Evolutionary conservation across 140 eudicot genomes (phyloP).

Genomic region (Senecio squalidus): DNA sequence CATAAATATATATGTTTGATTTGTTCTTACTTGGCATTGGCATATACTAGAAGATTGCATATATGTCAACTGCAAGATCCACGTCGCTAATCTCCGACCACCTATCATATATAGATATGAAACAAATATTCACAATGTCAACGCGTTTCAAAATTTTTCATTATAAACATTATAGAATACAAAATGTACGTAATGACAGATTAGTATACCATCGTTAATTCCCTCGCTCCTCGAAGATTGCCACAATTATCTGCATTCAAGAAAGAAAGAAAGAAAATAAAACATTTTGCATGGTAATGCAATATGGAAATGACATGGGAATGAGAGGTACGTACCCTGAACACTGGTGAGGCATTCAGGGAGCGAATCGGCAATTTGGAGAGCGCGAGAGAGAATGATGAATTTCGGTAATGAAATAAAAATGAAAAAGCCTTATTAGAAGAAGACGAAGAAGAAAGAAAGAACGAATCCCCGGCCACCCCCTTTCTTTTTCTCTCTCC

Average conservation of each 20-base stretch:
- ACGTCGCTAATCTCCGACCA: conserved; percentile 78
- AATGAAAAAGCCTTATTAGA: conserved; percentile 19
- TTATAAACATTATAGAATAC: background rate
- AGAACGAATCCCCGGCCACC: conserved; percentile 27
- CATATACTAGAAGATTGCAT: conserved; percentile 33
- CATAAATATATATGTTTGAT: background rate
- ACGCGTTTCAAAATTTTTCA: too few species aligned
- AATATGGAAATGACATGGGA: too few species aligned
- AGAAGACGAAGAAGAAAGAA: conserved; percentile 13
- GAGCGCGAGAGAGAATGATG: conserved; percentile 62
- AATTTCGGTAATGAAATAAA: conserved; percentile 36
- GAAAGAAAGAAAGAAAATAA: conserved; percentile 5
- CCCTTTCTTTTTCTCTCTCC: conserved; percentile 7
- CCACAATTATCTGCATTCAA: conserved; percentile 60
- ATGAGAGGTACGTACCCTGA: conserved; percentile 47
- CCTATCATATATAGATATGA: conserved; percentile 23
- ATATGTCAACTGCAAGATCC: conserved; percentile 44
- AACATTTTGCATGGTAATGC: background rate
- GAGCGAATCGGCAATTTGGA: conserved; percentile 55
- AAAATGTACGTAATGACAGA: too few species aligned
- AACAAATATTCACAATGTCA: too few species aligned
- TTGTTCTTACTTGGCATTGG: conserved; percentile 44
- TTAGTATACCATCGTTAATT: conserved; percentile 41
- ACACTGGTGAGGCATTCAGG: conserved; percentile 99
- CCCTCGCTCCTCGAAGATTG: conserved; percentile 80